phyloP scores from a whole-genome alignment of 352 stramenopile species.

The Globisporangium viniferum region DNA sequence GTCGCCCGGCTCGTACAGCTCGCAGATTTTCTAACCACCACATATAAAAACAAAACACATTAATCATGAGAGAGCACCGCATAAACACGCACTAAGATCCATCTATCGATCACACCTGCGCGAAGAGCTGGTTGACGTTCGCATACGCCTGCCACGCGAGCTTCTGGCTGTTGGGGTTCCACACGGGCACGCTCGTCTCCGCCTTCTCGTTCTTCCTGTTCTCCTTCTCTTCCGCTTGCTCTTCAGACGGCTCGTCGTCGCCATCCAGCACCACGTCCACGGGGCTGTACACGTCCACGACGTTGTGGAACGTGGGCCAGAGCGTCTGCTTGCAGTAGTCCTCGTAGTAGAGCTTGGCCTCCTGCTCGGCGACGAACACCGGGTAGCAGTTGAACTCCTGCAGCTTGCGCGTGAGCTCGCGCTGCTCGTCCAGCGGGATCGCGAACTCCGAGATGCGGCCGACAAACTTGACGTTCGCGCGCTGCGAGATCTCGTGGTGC shows the following conservation, averaged over 20 bases:
- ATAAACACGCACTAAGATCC: neutral
- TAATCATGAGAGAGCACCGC: neutral
- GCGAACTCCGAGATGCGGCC: slow-evolving; percentile 54
- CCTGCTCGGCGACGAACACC: slow-evolving; percentile 49
- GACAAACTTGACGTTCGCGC: slow-evolving; percentile 71
- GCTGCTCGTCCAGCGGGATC: slow-evolving; percentile 48
- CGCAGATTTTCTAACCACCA: slow-evolving; percentile 47
- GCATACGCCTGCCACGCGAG: slow-evolving; percentile 91
- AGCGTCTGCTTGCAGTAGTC: slow-evolving; percentile 97
- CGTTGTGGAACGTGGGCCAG: slow-evolving; percentile 97
- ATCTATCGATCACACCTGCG: slow-evolving; percentile 36
- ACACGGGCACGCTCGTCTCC: slow-evolving; percentile 34
- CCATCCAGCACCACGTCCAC: slow-evolving; percentile 60
- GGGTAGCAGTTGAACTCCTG: slow-evolving; percentile 64
- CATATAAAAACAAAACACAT: neutral
- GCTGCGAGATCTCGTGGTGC: slow-evolving; percentile 64
- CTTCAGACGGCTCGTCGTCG: slow-evolving; percentile 17
- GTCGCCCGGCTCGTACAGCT: slow-evolving; percentile 77
- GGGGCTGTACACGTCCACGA: slow-evolving; percentile 88
- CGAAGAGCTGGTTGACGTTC: slow-evolving; percentile 95
- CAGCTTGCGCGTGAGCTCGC: slow-evolving; percentile 43
- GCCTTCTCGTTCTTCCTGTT: neutral
- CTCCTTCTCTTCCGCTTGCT: neutral
- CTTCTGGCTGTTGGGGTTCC: slow-evolving; percentile 67
- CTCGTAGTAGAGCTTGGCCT: slow-evolving; percentile 80